Conservation (phyloP, 2,329 filamentous ascomycete species). For the Pseudogymnoascus sp. region DNA sequence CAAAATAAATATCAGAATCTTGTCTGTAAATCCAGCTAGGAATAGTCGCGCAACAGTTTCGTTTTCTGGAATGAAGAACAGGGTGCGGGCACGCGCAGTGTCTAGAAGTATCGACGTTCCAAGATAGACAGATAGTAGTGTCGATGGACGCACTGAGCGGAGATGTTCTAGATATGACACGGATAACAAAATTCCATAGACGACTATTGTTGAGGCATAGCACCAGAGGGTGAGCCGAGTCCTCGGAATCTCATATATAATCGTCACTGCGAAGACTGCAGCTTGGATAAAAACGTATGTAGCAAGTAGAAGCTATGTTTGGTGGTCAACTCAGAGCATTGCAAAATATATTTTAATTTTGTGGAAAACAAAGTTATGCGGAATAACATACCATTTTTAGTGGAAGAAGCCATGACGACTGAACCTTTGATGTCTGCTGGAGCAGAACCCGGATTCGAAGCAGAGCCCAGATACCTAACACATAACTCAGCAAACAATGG, state of each 20-base stretch:
- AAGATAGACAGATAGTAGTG: conserved; percentile 35
- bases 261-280: neutral
- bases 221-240: neutral
- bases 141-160: conserved; percentile 33
- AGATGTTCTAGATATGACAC: conserved; percentile 32
- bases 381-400: neutral
- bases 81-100: conserved; percentile 33
- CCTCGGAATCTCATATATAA: neutral
- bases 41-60: conserved; percentile 23
- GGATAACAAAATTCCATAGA: neutral
- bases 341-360: neutral
- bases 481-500: neutral
- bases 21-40: conserved; percentile 22
- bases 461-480: neutral
- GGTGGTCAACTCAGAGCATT: neutral
- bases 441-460: neutral
- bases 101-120: conserved; percentile 38
- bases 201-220: neutral
- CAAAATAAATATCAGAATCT: conserved; percentile 28
- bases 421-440: neutral
- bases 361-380: neutral
- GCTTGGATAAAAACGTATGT: neutral
- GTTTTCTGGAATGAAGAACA: conserved; percentile 31
- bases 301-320: neutral
- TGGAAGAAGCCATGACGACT: neutral